Percentiles rank a stretch among this genome's conserved stretches.
These are phyloP conservation scores for Sabuloglossum arenarium DNA, from an alignment of 495 filamentous ascomycete species.

Conservation along the genomic window DNA sequence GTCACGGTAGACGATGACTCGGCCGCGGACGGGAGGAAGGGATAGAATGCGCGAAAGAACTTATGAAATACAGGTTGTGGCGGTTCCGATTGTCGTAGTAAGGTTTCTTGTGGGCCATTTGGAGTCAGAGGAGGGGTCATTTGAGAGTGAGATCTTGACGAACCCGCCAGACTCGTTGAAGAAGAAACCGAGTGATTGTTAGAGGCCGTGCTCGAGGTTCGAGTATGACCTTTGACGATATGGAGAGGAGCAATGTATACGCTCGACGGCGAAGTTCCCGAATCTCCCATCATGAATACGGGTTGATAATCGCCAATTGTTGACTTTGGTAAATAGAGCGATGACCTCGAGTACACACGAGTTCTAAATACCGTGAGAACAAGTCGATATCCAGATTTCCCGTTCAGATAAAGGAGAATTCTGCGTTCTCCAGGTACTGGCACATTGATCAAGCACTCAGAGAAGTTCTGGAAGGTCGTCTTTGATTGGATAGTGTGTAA, in stretches of 20 bases:
- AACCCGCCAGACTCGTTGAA: neutral
- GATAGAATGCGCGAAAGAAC: slow-evolving; percentile 90
- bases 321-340: neutral
- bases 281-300: neutral
- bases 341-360: neutral
- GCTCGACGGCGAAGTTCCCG: neutral
- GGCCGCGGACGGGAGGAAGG: slow-evolving; percentile 61
- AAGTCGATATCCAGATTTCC: neutral
- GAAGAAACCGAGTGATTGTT: neutral
- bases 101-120: neutral
- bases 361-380: neutral
- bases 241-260: slow-evolving; percentile 1
- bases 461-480: neutral
- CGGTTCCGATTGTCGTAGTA: neutral
- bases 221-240: neutral
- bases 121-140: slow-evolving; percentile 4
- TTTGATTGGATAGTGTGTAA: neutral
- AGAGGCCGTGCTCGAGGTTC: neutral
- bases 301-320: neutral
- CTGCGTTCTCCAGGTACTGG: neutral
- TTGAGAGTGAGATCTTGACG: neutral
- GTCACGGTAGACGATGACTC: slow-evolving; percentile 63
- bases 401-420: neutral
- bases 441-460: neutral
- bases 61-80: slow-evolving; percentile 61